Conservation (phyloP, 305 asterid species). For the Fraxinus sp. region DNA sequence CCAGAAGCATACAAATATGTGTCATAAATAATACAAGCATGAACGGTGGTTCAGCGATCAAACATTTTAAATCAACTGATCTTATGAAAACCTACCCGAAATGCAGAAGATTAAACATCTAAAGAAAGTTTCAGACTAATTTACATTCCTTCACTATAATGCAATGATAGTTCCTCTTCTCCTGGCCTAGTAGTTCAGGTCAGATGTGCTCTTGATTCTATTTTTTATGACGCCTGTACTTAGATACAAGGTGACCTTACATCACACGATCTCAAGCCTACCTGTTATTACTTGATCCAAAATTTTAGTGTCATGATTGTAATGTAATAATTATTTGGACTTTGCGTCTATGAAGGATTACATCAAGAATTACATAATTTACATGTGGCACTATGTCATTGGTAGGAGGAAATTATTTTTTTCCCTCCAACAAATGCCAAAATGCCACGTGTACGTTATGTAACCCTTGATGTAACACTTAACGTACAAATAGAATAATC, state of each 20-base stretch:
- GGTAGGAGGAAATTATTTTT: too few species aligned
- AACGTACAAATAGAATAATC: too few species aligned
- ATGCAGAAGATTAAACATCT: not conserved
- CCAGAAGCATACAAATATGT: constrained; percentile 18
- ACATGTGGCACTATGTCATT: too few species aligned
- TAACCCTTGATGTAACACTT: too few species aligned
- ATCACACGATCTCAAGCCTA: not conserved
- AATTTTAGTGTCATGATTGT: not conserved
- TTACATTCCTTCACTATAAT: not conserved
- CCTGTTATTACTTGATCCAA: not conserved
- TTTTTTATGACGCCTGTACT: not conserved
- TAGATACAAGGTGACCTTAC: constrained; percentile 11
- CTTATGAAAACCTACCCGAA: not conserved
- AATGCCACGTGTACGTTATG: too few species aligned
- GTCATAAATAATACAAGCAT: constrained; percentile 2
- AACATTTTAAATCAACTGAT: not conserved
- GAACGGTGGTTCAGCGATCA: not conserved
- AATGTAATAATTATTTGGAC: not conserved
- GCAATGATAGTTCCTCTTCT: not conserved
- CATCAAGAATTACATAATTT: too few species aligned
- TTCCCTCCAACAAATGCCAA: too few species aligned
- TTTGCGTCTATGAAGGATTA: too few species aligned
- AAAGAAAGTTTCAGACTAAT: not conserved
- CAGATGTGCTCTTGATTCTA: not conserved
- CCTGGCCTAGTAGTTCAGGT: not conserved